Base-by-base conservation (phyloP, 2,329 filamentous ascomycete species). In the Exophiala oligosperma region DNA sequence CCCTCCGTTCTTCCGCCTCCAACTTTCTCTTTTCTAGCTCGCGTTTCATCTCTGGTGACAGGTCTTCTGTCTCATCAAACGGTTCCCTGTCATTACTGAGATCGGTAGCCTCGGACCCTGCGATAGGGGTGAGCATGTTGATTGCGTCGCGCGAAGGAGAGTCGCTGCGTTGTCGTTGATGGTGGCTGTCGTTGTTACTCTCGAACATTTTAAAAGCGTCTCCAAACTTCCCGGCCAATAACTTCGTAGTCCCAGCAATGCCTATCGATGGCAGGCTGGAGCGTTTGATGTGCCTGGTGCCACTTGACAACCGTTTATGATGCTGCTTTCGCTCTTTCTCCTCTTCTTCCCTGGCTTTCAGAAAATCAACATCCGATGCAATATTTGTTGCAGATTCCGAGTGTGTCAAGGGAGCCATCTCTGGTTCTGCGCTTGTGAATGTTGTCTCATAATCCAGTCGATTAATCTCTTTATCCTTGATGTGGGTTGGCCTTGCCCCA, bases 141-240 rank as follows among this genome's bases (percentile, higher is more conserved):
- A 67, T 68, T 37, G 75, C 73, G 47, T 79, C 77, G 23, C 71
- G 69, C 6, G 71, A 65, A 1, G 75, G 66, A 74, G 80, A 73
- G 72, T 79, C 60, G 70, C 80, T 64, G 75, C 80, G 62, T 35
- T 64, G 66, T 69, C 43, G 66, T 68, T 64, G 60, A 83, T 1
- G 80, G 77, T 12, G 78, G 78, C 59, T 9, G 57, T 60, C 65
- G n/a, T 62, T 61, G n/a, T 64, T 61, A 24, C 78, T 81, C 72
- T 99, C 94, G 66, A 97, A 97, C 4, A 89, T 84, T 69, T 93
- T 91, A 76, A 97, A 97, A 2, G 93, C 92, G 68, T 97, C 92
- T 0, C 92, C 91, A 71, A 97, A 97, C 66, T 89, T 91, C 24
- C 92, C 90, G 4, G 87, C 88, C n/a, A 97, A 79, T 38, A 96